Evolutionary conservation across 495 filamentous ascomycete species (phyloP).

Genomic region (Platismatia glauca): DNA sequence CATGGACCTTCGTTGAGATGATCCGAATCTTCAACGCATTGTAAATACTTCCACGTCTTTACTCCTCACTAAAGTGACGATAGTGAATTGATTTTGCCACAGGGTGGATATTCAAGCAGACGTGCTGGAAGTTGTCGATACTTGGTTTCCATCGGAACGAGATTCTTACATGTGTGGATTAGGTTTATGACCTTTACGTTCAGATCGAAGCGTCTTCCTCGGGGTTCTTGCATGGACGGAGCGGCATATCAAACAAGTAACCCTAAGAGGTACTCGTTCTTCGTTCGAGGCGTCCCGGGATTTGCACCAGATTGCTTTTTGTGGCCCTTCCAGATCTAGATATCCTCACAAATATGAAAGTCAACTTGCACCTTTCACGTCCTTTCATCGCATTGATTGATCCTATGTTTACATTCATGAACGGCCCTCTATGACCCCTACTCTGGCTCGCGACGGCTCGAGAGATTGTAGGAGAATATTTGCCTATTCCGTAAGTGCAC

Average conservation of each 20-base stretch:
- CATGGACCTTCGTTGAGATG: neutral
- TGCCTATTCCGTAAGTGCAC: slow-evolving; percentile 75
- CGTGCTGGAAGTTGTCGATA: neutral
- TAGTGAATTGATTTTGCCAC: neutral
- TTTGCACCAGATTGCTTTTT: neutral
- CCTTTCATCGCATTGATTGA: neutral
- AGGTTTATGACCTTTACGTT: neutral
- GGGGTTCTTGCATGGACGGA: neutral
- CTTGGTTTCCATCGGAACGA: neutral
- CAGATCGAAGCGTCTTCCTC: neutral
- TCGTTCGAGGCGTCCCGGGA: slow-evolving; percentile 3
- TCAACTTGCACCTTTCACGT: neutral
- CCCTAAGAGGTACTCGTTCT: neutral
- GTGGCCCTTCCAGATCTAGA: neutral
- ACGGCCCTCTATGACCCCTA: neutral
- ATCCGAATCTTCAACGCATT: neutral
- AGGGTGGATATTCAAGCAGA: neutral
- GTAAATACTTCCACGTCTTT: neutral
- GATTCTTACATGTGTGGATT: neutral
- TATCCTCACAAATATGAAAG: neutral
- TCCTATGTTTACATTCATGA: neutral
- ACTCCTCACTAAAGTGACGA: neutral
- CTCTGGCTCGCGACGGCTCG: slow-evolving; percentile 10
- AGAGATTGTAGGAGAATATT: slow-evolving; percentile 43
- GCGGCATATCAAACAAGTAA: neutral